Evolutionary conservation across 768 basidiomycete species (phyloP).

Genomic region (Leucocoprinus leucothites): DNA sequence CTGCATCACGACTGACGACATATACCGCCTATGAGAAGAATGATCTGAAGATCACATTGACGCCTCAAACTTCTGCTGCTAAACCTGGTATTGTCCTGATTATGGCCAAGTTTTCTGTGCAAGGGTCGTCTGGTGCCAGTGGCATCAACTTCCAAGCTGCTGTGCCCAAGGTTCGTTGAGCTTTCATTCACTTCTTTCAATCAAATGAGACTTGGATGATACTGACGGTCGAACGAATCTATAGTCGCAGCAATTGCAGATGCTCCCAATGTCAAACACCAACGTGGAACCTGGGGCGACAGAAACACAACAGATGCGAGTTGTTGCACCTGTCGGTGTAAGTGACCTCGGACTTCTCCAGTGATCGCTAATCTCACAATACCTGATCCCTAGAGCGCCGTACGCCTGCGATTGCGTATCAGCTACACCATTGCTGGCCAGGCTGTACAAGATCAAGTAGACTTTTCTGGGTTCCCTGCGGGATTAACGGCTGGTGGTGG

Average conservation of each 20-base stretch:
- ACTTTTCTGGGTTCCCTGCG: slow-evolving; percentile 88
- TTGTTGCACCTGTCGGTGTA: slow-evolving; percentile 85
- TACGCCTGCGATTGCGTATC: slow-evolving; percentile 85
- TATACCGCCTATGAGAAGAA: slow-evolving; percentile 94
- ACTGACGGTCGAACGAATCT: neutral
- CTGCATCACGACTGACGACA: slow-evolving; percentile 54
- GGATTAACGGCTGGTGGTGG: slow-evolving; percentile 57
- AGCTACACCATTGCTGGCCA: slow-evolving; percentile 70
- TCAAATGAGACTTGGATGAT: neutral
- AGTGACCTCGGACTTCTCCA: slow-evolving; percentile 36
- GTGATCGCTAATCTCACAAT: neutral
- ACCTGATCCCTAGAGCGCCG: slow-evolving; percentile 52
- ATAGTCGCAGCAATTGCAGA: slow-evolving; percentile 94
- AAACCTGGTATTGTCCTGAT: slow-evolving; percentile 92
- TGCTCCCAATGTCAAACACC: slow-evolving; percentile 94
- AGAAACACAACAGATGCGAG: slow-evolving; percentile 95
- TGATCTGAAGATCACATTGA: slow-evolving; percentile 83
- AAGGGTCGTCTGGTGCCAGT: slow-evolving; percentile 46
- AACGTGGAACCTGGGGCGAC: slow-evolving; percentile 71
- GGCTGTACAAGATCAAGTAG: slow-evolving; percentile 85
- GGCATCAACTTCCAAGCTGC: slow-evolving; percentile 94
- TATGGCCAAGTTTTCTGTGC: slow-evolving; percentile 79
- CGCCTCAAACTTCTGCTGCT: slow-evolving; percentile 76
- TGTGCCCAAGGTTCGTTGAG: slow-evolving; percentile 75
- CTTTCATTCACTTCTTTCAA: neutral